phyloP scores from a whole-genome alignment of 805 yeast genomes.

The Candida gorgasii region DNA sequence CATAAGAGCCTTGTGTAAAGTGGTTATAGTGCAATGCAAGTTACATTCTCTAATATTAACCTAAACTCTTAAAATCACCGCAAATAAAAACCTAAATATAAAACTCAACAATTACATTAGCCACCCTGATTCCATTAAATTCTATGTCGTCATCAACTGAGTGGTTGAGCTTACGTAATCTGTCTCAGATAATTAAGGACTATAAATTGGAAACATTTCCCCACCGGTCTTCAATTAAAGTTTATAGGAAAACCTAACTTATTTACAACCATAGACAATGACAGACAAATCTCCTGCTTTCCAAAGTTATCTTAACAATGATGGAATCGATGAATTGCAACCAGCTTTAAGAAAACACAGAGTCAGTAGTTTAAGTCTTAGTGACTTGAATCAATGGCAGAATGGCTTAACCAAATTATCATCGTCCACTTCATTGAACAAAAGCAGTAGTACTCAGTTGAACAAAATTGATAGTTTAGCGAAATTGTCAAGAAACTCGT shows the following conservation, averaged over 20 bases:
- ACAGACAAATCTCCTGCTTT: constrained; percentile 20
- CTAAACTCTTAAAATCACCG: too few relatives aligned
- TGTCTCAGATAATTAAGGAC: constrained; percentile 8
- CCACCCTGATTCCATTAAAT: background rate
- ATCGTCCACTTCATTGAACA: constrained; percentile 36
- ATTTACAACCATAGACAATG: background rate
- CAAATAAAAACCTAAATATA: too few relatives aligned
- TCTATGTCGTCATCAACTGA: constrained; percentile 4
- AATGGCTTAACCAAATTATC: constrained; percentile 43
- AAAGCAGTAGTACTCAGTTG: constrained; percentile 33
- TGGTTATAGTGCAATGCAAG: too few relatives aligned
- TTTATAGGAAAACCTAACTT: too few relatives aligned
- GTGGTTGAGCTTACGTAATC: constrained; percentile 1
- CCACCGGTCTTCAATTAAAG: background rate
- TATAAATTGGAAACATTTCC: constrained; percentile 4
- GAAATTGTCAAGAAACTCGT: constrained; percentile 47
- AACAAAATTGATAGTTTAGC: constrained; percentile 46
- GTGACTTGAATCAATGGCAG: constrained; percentile 68
- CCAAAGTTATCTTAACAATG: constrained; percentile 67
- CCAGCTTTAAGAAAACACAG: constrained; percentile 64
- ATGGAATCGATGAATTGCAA: constrained; percentile 66
- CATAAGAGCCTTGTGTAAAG: too few relatives aligned
- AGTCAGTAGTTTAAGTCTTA: constrained; percentile 65
- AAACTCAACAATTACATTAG: too few relatives aligned
- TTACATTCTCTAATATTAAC: background rate